phyloP scores from a whole-genome alignment of 495 filamentous ascomycete species.

The Lichenothelia convexa region DNA sequence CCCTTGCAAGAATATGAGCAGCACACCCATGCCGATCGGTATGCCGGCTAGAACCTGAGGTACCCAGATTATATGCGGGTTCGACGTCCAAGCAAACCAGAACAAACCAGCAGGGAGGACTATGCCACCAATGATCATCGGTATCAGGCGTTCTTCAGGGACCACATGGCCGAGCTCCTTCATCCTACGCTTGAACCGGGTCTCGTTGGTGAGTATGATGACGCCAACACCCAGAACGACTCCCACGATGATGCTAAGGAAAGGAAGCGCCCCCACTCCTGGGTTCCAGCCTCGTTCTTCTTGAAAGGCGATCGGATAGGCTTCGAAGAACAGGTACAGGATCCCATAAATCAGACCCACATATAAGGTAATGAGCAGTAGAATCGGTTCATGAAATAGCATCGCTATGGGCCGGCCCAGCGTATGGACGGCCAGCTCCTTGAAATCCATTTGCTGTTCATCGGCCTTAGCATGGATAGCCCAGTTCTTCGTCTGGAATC shows the following conservation, averaged over 20 bases:
- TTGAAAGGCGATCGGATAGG: slow-evolving; percentile 18
- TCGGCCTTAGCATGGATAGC: slow-evolving; percentile 39
- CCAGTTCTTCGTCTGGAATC: slow-evolving; percentile 41
- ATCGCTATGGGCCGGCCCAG: slow-evolving; percentile 43
- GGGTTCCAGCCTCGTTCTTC: slow-evolving; percentile 15
- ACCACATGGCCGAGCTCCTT: not conserved
- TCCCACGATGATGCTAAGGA: slow-evolving; percentile 9
- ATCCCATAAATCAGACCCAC: slow-evolving; percentile 22
- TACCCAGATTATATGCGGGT: slow-evolving; percentile 12
- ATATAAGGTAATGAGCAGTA: slow-evolving; percentile 30
- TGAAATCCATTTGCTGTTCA: slow-evolving; percentile 28
- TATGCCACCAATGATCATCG: slow-evolving; percentile 19
- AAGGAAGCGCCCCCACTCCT: slow-evolving; percentile 17
- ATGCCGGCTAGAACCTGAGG: slow-evolving; percentile 17
- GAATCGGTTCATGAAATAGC: slow-evolving; percentile 40
- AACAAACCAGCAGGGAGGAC: slow-evolving; percentile 18
- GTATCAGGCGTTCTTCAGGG: slow-evolving; percentile 18
- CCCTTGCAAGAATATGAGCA: slow-evolving; percentile 23
- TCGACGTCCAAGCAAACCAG: slow-evolving; percentile 22
- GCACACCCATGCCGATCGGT: slow-evolving; percentile 14
- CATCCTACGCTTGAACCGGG: slow-evolving; percentile 3
- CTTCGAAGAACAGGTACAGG: slow-evolving; percentile 20
- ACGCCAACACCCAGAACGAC: slow-evolving; percentile 5
- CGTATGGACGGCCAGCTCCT: slow-evolving; percentile 17
- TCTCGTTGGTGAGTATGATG: slow-evolving; percentile 3